Evolutionary conservation across 305 asterid genomes (phyloP).

Genomic region (Fraxinus angustifolia): DNA sequence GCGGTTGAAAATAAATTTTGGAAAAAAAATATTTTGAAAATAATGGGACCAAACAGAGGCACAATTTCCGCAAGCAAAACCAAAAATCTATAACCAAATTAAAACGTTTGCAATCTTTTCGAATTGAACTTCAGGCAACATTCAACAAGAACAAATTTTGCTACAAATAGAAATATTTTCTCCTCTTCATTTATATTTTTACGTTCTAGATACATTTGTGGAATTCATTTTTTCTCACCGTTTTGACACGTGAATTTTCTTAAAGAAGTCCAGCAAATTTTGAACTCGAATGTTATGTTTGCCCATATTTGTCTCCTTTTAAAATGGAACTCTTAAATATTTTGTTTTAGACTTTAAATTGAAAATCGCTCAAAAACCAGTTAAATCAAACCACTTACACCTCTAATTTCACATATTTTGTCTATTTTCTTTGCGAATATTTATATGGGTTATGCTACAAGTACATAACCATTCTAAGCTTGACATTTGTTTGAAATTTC

Average conservation of each 20-base stretch:
- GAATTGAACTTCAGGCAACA: neutral
- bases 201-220: neutral
- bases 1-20: too few species aligned
- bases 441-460: too few species aligned
- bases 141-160: neutral
- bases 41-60: too few species aligned
- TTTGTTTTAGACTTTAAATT: neutral
- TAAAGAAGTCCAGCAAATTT: neutral
- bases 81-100: neutral
- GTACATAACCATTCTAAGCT: too few species aligned
- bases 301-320: too few species aligned
- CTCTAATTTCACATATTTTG: neutral
- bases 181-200: neutral
- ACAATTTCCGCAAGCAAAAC: neutral
- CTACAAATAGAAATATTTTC: neutral
- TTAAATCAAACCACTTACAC: neutral
- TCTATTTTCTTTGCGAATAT: neutral
- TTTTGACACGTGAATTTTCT: neutral
- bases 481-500: neutral
- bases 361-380: neutral
- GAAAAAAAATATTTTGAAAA: too few species aligned
- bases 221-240: neutral
- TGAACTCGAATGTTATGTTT: neutral
- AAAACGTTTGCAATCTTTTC: neutral
- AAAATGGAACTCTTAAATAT: too few species aligned